These are phyloP conservation scores for Ogataea allantospora DNA, from an alignment of 805 yeast genomes.

Conservation along the genomic window DNA sequence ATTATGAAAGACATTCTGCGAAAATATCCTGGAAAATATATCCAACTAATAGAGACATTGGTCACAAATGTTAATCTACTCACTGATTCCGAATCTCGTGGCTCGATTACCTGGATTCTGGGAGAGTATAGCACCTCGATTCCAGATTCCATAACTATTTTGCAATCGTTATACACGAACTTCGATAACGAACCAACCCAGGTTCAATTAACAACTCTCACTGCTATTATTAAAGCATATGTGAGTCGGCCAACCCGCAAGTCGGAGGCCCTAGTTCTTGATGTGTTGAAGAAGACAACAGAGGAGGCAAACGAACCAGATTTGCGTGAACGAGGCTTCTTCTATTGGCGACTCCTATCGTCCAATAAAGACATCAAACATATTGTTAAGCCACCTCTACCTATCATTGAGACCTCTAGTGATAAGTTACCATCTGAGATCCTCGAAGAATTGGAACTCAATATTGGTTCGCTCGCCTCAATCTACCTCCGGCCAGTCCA, in stretches of 20 bases:
- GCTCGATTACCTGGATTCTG: slow-evolving; percentile 78
- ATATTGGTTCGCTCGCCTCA: slow-evolving; percentile 79
- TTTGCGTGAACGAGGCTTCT: slow-evolving; percentile 76
- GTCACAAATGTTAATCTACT: slow-evolving; percentile 47
- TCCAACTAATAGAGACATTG: slow-evolving; percentile 42
- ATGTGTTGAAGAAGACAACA: slow-evolving; percentile 63
- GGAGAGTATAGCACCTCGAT: slow-evolving; percentile 65
- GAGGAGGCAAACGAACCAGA: slow-evolving; percentile 82
- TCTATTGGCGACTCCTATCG: slow-evolving; percentile 81
- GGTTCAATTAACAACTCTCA: slow-evolving; percentile 71
- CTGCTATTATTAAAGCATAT: slow-evolving; percentile 72
- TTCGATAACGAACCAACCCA: slow-evolving; percentile 66
- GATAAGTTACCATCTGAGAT: slow-evolving; percentile 68
- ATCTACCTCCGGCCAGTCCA: slow-evolving; percentile 80
- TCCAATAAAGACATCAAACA: slow-evolving; percentile 40
- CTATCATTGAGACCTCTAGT: slow-evolving; percentile 62
- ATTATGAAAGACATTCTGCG: slow-evolving; percentile 76
- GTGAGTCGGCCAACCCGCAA: slow-evolving; percentile 37
- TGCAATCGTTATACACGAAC: slow-evolving; percentile 42
- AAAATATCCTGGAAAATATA: slow-evolving; percentile 62
- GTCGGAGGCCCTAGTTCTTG: slow-evolving; percentile 57
- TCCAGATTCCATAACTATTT: slow-evolving; percentile 38
- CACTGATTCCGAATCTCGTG: slow-evolving; percentile 75
- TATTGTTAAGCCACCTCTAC: slow-evolving; percentile 60
- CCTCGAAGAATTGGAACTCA: slow-evolving; percentile 78